Conservation (phyloP, 176 grass and related monocot genomes). For the Ampelocalamus luodianensis region DNA sequence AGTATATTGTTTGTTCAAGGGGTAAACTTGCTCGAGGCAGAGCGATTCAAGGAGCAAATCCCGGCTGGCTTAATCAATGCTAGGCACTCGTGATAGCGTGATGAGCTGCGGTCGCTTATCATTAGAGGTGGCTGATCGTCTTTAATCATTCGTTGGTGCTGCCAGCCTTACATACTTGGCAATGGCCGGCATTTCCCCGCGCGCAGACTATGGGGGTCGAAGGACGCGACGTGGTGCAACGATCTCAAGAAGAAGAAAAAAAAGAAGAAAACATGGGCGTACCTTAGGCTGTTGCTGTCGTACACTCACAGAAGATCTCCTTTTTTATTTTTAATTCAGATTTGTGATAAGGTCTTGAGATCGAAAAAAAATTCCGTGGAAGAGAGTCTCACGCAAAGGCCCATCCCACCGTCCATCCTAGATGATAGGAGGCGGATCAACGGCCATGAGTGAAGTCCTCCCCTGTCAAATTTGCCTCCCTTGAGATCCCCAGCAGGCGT, state of each 20-base stretch:
- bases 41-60: neutral
- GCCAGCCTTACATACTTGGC: constrained; percentile 9
- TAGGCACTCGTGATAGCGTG: neutral
- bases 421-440: no score
- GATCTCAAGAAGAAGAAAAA: neutral
- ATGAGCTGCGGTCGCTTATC: neutral
- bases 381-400: no score
- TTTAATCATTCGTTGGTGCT: neutral
- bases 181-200: no score
- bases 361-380: no score
- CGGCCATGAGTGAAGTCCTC: no score
- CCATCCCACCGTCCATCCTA: no score
- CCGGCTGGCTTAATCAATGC: neutral
- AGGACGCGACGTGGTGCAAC: constrained; percentile 23
- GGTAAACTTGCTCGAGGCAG: neutral
- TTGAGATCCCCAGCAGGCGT: neutral
- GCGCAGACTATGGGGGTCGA: neutral
- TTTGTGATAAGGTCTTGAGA: neutral
- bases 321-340: neutral
- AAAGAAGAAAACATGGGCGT: neutral
- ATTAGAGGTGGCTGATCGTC: neutral
- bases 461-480: no score
- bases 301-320: neutral
- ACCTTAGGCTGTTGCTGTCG: neutral
- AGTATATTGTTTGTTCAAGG: neutral